Percentiles rank a stretch among this genome's conserved stretches.
Evolutionary conservation across 371 early-diverging fungal genomes (phyloP).

Genomic region (Syncephalastrum racemosum): DNA sequence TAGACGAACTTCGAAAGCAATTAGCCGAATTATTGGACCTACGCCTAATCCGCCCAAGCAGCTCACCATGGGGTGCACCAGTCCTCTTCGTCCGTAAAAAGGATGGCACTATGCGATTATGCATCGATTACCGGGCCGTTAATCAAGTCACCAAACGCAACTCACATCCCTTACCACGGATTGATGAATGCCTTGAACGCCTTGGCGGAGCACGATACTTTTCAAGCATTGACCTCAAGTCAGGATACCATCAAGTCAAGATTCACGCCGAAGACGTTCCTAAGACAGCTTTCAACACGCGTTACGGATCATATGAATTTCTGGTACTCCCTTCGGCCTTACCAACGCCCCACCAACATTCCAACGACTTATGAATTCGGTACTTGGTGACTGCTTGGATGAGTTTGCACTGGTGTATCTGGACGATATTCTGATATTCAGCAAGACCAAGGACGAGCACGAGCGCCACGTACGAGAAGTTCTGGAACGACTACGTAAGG

Average conservation of each 20-base stretch:
- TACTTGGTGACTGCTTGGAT: conserved; percentile 6
- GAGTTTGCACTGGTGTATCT: conserved; percentile 14
- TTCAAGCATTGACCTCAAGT: conserved; percentile 38
- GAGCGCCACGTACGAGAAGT: not conserved
- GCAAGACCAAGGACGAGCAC: conserved; percentile 11
- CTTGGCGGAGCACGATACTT: conserved; percentile 25
- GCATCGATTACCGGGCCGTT: conserved; percentile 50
- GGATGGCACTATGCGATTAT: conserved; percentile 33
- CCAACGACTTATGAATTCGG: conserved; percentile 56
- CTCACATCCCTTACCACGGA: too few relatives aligned
- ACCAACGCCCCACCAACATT: too few relatives aligned
- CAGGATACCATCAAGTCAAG: conserved; percentile 17
- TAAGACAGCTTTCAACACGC: conserved; percentile 42
- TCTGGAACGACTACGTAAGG: not conserved
- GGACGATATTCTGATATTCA: conserved; percentile 1
- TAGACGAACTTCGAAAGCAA: too few relatives aligned
- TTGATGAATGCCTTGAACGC: conserved; percentile 30
- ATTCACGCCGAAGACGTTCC: conserved; percentile 14
- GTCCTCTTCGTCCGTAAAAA: too few relatives aligned
- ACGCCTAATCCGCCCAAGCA: too few relatives aligned
- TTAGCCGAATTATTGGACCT: too few relatives aligned
- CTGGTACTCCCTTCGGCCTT: conserved; percentile 54
- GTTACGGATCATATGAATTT: conserved; percentile 47
- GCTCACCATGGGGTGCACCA: too few relatives aligned
- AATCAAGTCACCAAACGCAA: conserved; percentile 45